A percentile compares a stretch with the other conserved stretches of the same genome.
Conservation (phyloP, 2,329 filamentous ascomycete genomes). For the Pezicula radicicola region DNA sequence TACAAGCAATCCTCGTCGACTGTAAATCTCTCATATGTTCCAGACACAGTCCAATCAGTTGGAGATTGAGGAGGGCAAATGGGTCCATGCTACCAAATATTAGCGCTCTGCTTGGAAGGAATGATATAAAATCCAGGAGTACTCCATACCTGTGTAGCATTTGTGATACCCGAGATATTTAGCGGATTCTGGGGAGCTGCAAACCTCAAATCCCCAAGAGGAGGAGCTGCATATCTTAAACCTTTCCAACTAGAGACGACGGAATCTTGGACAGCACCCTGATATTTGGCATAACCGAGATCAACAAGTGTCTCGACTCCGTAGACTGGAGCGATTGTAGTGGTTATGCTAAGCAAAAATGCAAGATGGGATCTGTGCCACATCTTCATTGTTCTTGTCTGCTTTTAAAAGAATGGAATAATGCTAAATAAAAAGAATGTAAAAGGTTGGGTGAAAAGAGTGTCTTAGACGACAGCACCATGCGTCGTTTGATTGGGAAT, state of each 20-base stretch:
- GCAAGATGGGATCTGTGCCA: too few relatives aligned
- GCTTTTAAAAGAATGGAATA: too few relatives aligned
- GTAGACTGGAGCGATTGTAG: too few relatives aligned
- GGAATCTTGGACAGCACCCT: slow-evolving; percentile 47
- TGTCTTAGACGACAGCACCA: too few relatives aligned
- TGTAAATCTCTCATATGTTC: slow-evolving; percentile 5
- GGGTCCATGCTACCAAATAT: slow-evolving; percentile 34
- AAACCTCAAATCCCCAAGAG: slow-evolving; percentile 62
- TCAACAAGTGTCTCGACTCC: slow-evolving; percentile 38
- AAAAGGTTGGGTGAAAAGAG: too few relatives aligned
- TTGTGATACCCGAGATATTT: not conserved
- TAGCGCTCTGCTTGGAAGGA: too few relatives aligned
- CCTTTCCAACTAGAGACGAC: slow-evolving; percentile 69
- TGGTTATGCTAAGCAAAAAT: too few relatives aligned
- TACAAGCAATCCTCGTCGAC: slow-evolving; percentile 38
- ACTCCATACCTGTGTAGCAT: not conserved
- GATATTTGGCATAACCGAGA: slow-evolving; percentile 64
- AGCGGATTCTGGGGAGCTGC: slow-evolving; percentile 48
- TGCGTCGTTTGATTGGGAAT: too few relatives aligned
- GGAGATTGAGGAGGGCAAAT: slow-evolving; percentile 33
- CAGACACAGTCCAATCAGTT: slow-evolving; percentile 22
- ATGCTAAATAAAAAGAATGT: too few relatives aligned
- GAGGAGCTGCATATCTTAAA: slow-evolving; percentile 68
- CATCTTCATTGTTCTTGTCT: too few relatives aligned
- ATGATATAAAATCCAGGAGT: too few relatives aligned